phyloP scores from a whole-genome alignment of 2,329 filamentous ascomycete species.

The Alternaria tenuissima region DNA sequence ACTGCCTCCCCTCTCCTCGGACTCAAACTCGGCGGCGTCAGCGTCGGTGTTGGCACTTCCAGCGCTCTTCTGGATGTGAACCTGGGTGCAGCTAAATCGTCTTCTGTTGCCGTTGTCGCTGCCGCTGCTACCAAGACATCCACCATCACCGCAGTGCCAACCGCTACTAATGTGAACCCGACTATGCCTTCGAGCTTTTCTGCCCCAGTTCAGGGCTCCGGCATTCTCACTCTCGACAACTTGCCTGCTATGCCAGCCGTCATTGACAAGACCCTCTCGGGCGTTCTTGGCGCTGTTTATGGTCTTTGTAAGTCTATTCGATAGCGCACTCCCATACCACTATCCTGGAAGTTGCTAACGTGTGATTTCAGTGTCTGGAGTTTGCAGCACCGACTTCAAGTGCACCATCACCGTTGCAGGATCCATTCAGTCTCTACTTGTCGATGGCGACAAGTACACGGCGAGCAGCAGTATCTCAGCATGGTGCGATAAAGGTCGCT shows the following conservation, averaged over 20 bases:
- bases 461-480: conserved; percentile 1
- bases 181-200: conserved; percentile 10
- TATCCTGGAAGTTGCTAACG: neutral
- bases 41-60: conserved; percentile 4
- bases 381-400: conserved; percentile 1
- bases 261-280: conserved; percentile 7
- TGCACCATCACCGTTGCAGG: conserved; percentile 11
- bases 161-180: neutral
- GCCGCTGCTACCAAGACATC: neutral
- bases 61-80: conserved; percentile 2
- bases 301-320: conserved; percentile 4
- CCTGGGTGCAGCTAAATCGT: neutral
- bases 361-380: conserved; percentile 3
- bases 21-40: neutral
- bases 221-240: conserved; percentile 7
- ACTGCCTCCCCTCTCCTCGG: conserved; percentile 11
- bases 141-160: neutral
- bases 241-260: conserved; percentile 13
- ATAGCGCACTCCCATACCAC: neutral
- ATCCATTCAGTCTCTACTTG: conserved; percentile 13
- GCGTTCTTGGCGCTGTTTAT: conserved; percentile 1
- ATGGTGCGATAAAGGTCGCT: conserved; percentile 10
- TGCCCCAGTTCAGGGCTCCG: conserved; percentile 7
- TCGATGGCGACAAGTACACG: conserved; percentile 12
- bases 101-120: neutral